phyloP scores from a whole-genome alignment of 2,329 filamentous ascomycete species.

The Claviceps spartinae region DNA sequence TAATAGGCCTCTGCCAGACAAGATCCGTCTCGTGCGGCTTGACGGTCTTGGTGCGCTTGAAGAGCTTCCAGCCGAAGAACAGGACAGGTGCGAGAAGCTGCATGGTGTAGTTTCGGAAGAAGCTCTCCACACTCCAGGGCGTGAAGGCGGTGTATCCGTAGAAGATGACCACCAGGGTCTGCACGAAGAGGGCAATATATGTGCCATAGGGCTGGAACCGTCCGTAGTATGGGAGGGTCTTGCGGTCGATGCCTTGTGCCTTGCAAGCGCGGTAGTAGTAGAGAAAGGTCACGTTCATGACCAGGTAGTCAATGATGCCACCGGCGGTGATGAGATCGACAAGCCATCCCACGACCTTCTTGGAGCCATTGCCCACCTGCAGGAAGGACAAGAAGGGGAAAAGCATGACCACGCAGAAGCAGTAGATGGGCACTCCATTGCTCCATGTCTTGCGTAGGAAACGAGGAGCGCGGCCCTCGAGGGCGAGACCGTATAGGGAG shows the following conservation, averaged over 20 bases:
- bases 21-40: conserved; percentile 42
- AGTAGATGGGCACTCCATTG: conserved; percentile 47
- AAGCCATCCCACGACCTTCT: conserved; percentile 39
- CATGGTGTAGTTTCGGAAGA: conserved; percentile 45
- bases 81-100: conserved; percentile 38
- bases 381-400: conserved; percentile 42
- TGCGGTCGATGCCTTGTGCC: conserved; percentile 39
- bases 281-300: conserved; percentile 33
- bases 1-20: conserved; percentile 43
- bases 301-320: conserved; percentile 48
- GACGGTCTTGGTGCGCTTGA: conserved; percentile 44
- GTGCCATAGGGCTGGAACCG: conserved; percentile 46
- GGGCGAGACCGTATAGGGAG: conserved; percentile 36
- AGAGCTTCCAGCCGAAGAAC: conserved; percentile 48
- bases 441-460: conserved; percentile 45
- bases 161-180: conserved; percentile 29
- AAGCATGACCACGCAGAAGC: conserved; percentile 38
- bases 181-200: conserved; percentile 29
- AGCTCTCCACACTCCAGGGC: conserved; percentile 33
- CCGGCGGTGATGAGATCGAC: conserved; percentile 43
- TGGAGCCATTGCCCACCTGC: conserved; percentile 33
- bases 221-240: conserved; percentile 41
- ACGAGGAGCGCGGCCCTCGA: conserved; percentile 33
- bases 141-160: conserved; percentile 43
- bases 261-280: conserved; percentile 38